These are phyloP conservation scores for Vararia minispora DNA, from an alignment of 768 basidiomycete species.

Conservation along the genomic window DNA sequence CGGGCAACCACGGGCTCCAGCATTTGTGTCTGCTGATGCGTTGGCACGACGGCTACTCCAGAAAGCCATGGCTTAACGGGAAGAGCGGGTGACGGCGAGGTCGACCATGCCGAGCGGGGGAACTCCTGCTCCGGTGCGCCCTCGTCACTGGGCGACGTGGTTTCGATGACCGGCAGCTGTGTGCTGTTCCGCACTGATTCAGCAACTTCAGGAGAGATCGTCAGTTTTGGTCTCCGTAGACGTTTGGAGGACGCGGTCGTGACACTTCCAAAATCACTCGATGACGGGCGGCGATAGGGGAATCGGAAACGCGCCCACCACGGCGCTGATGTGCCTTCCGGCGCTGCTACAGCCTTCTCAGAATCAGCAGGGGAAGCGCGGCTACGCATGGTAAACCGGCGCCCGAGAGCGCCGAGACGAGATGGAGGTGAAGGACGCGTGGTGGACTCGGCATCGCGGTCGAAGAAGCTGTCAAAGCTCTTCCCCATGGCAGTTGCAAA, in stretches of 20 bases:
- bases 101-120: constrained; percentile 22
- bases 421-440: constrained; percentile 1
- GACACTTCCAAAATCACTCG: constrained; percentile 16
- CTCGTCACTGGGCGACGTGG: constrained; percentile 13
- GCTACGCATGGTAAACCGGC: constrained; percentile 24
- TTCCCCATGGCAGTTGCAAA: constrained; percentile 22
- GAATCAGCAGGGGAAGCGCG: constrained; percentile 15
- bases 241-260: constrained; percentile 8
- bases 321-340: background rate
- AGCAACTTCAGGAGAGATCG: constrained; percentile 33
- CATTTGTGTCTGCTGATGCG: constrained; percentile 4
- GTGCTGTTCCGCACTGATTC: constrained; percentile 17
- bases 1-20: constrained; percentile 15
- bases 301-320: constrained; percentile 11
- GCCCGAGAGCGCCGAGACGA: constrained; percentile 5
- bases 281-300: constrained; percentile 29
- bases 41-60: constrained; percentile 13
- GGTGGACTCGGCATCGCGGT: constrained; percentile 16
- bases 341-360: background rate
- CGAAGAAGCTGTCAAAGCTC: constrained; percentile 37
- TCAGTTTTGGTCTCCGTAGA: constrained; percentile 20
- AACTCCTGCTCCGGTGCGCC: constrained; percentile 9
- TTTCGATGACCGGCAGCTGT: constrained; percentile 22
- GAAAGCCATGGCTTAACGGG: constrained; percentile 24
- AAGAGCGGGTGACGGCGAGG: constrained; percentile 22